Evolutionary conservation across 331 rosid genomes (phyloP), one percentile per base, ranked within the genome.

Genomic region (Stylosanthes scabra): DNA sequence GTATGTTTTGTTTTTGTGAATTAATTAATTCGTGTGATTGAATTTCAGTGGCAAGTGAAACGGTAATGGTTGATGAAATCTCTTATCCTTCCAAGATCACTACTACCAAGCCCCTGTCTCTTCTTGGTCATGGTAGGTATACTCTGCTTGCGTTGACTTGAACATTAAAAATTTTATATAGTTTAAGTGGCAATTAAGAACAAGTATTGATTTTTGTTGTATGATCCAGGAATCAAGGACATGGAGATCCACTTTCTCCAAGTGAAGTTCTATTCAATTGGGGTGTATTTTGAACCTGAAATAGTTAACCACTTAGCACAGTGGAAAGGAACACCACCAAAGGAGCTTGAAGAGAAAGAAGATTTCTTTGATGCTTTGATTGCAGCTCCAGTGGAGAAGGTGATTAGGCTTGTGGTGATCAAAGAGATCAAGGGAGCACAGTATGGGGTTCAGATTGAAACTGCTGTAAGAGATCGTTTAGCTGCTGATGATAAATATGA

Each of bases 381-480:
- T 50, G 83, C 86, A 94, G 97, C 92, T 71, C 93, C 96, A 0
- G 93, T 85, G 44, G 99, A 94, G 80, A 94, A 88, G 71, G 78
- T 59, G 0, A 31, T 94, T 39, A 88, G 97, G 54, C 69, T 94
- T 55, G 99, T 91, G 84, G 91, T 91, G 85, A 91, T 94, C 50
- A 94, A 94, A 81, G 99, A 94, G 89, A 90, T 94, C 61, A 94
- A 94, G 77, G 99, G 97, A 6, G 79, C 99, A 10, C 97, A 94
- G 15, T 94, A 94, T 68, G 99, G 93, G 1, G 87, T 90, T 70
- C 96, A 91, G 83, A 84, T 94, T 47, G 99, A 94, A 86, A 88
- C 89, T 60, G 82, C 99, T 0, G 96, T 88, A 78, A 91, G 97
- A 81, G 99, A 94, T 56, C 70, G 99, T 49, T 79, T 94, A 86